Conservation (phyloP, 1,284 basidiomycete species). For the Malassezia furfur region DNA sequence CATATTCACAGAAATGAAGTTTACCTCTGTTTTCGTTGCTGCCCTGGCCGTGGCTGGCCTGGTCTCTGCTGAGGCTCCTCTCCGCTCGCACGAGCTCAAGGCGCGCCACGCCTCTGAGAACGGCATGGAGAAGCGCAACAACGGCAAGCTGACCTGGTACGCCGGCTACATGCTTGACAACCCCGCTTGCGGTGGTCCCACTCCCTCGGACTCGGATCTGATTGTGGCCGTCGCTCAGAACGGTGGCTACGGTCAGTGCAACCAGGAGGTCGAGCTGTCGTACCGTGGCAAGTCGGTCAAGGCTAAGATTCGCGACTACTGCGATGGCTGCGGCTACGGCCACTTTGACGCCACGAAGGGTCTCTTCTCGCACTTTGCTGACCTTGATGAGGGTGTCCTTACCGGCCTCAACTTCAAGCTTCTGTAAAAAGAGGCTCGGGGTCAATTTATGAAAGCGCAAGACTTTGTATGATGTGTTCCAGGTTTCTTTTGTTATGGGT, state of each 20-base stretch:
- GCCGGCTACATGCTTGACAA: conserved; percentile 30
- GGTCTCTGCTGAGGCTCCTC: conserved; percentile 1
- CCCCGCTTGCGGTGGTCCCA: conserved; percentile 40
- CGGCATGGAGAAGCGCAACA: conserved; percentile 21
- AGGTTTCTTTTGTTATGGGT: neutral
- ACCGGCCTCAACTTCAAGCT: conserved; percentile 20
- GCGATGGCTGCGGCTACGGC: conserved; percentile 26
- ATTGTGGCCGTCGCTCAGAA: conserved; percentile 34
- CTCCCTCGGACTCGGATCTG: conserved; percentile 27
- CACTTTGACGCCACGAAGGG: conserved; percentile 33
- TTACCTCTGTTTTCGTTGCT: conserved; percentile 23
- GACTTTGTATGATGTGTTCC: neutral
- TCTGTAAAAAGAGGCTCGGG: conserved; percentile 9
- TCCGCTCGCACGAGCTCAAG: conserved; percentile 32
- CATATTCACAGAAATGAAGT: conserved; percentile 26
- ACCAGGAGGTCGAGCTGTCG: conserved; percentile 34
- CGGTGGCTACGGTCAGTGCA: conserved; percentile 32
- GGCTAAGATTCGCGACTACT: conserved; percentile 34
- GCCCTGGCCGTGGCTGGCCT: conserved; percentile 20
- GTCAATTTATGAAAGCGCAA: neutral
- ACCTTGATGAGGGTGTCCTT: conserved; percentile 32
- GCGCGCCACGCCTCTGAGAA: conserved; percentile 18
- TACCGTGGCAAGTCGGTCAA: conserved; percentile 35
- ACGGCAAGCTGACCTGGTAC: conserved; percentile 35
- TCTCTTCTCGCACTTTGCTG: conserved; percentile 34